These are phyloP conservation scores for Francoa sonchifolia DNA, from an alignment of 441 rosid species.

Conservation along the genomic window DNA sequence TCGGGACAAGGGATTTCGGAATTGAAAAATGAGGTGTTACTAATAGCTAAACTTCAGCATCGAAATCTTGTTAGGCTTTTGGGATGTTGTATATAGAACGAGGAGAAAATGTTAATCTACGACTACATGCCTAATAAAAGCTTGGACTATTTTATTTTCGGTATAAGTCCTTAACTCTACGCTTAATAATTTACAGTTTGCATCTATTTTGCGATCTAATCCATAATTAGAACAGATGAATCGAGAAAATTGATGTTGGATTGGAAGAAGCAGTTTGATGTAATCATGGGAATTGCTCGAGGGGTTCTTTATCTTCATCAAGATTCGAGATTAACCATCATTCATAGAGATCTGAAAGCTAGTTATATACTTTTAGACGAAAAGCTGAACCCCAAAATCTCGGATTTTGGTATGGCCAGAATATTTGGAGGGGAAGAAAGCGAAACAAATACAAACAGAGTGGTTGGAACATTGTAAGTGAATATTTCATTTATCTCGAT, in stretches of 20 bases:
- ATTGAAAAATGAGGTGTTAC: slow-evolving; percentile 11
- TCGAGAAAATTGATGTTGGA: slow-evolving; percentile 8
- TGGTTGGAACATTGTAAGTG: slow-evolving; percentile 27
- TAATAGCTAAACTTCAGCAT: slow-evolving; percentile 13
- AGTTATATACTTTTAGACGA: slow-evolving; percentile 22
- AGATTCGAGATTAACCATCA: slow-evolving; percentile 22
- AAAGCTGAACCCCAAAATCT: slow-evolving; percentile 22
- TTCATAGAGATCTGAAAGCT: slow-evolving; percentile 26
- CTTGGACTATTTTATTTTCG: slow-evolving; percentile 12
- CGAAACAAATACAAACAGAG: slow-evolving; percentile 14
- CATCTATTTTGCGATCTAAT: background rate
- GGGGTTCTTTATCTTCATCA: slow-evolving; percentile 33
- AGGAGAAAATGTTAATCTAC: slow-evolving; percentile 12
- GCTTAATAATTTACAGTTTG: background rate
- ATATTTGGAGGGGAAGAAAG: background rate
- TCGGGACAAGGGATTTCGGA: slow-evolving; percentile 16
- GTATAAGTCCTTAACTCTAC: background rate
- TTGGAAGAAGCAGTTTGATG: slow-evolving; percentile 24
- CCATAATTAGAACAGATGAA: no score
- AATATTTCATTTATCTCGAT: background rate
- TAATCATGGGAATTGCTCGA: slow-evolving; percentile 25
- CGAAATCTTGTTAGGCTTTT: slow-evolving; percentile 10
- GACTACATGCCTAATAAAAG: slow-evolving; percentile 10
- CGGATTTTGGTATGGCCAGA: slow-evolving; percentile 29
- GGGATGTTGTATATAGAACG: slow-evolving; percentile 13